Evolutionary conservation across 73 alveolate genomes (phyloP).

Genomic region (Breviolum minutum): DNA sequence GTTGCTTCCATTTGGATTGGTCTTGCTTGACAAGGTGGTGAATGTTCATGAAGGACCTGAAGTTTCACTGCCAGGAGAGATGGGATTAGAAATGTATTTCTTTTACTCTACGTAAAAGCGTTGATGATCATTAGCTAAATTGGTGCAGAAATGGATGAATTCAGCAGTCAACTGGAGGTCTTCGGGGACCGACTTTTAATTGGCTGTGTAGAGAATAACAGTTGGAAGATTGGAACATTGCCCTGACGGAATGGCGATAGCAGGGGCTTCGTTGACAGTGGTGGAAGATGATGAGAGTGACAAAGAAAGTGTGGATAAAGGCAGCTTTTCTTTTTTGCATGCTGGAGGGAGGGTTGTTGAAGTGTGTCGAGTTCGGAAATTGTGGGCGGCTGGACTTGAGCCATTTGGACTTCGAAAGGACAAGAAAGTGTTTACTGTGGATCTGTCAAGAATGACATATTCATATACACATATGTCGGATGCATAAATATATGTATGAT

Average conservation of each 20-base stretch:
- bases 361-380: neutral
- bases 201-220: neutral
- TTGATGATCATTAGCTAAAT: neutral
- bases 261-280: conserved; percentile 79
- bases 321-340: neutral
- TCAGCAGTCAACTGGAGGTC: too few relatives aligned
- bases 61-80: conserved; percentile 66
- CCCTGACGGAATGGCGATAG: neutral
- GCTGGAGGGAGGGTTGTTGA: neutral
- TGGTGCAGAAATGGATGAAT: neutral
- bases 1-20: neutral
- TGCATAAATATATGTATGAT: neutral
- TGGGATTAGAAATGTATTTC: neutral
- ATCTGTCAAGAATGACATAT: too few relatives aligned
- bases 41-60: conserved; percentile 92
- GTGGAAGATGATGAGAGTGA: conserved; percentile 89
- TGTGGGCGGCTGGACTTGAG: too few relatives aligned
- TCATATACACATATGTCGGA: too few relatives aligned
- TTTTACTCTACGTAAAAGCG: neutral
- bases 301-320: conserved; percentile 93
- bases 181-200: neutral
- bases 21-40: conserved; percentile 35
- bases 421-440: too few relatives aligned
- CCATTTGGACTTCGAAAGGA: too few relatives aligned
- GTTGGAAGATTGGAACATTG: neutral